Evolutionary conservation across 257 asterid species (phyloP).

Genomic region (Scutellaria minor): DNA sequence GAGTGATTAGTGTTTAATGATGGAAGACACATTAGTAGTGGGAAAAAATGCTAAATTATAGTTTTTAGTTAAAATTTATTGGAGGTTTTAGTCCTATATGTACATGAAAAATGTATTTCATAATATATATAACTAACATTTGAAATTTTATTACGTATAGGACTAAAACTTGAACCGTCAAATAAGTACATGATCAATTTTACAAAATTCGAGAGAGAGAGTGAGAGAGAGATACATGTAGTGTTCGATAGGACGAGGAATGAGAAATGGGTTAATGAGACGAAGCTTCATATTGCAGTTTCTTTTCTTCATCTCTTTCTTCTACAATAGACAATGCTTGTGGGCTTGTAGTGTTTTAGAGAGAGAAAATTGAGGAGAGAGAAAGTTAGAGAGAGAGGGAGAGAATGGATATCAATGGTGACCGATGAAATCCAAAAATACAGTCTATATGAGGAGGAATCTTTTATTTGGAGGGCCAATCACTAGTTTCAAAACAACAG

Average conservation of each 20-base stretch:
- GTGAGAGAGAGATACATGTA: slow-evolving; percentile 35
- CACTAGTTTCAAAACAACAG: slow-evolving; percentile 12
- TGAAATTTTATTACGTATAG: no score
- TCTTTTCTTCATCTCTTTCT: slow-evolving; percentile 38
- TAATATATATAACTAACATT: no score
- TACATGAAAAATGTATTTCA: no score
- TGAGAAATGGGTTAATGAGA: slow-evolving; percentile 4
- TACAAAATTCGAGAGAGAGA: not conserved
- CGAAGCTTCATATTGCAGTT: slow-evolving; percentile 51
- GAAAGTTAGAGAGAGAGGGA: not conserved
- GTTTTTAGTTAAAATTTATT: no score
- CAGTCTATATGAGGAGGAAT: not conserved
- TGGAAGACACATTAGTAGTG: no score
- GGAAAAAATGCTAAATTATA: no score
- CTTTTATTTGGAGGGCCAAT: slow-evolving; percentile 10
- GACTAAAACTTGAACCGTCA: no score
- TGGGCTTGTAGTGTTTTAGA: not conserved
- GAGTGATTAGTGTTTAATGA: no score
- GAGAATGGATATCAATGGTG: no score
- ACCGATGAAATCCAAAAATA: not conserved
- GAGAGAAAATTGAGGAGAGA: slow-evolving; percentile 18
- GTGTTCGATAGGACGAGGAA: slow-evolving; percentile 29
- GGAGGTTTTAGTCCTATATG: no score
- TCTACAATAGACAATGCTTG: no score
- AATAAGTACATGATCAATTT: no score